Evolutionary conservation across 495 filamentous ascomycete species (phyloP).

Genomic region (Talaromyces thailandensis): DNA sequence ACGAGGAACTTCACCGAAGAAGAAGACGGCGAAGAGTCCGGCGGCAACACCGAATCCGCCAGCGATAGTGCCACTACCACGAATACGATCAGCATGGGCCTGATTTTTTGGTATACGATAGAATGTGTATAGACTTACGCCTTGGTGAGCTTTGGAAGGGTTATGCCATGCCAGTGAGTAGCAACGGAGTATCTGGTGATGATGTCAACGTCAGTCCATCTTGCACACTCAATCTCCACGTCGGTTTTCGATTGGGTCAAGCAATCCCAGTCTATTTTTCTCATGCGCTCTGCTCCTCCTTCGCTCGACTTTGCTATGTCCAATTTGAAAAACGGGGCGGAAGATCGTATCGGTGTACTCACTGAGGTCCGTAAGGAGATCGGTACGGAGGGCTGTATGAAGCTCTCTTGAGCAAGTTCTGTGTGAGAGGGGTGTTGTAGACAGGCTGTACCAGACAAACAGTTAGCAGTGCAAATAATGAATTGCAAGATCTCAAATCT

Average conservation of each 20-base stretch:
- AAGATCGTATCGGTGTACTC: conserved; percentile 14
- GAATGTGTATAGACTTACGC: conserved; percentile 45
- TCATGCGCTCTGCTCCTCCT: neutral
- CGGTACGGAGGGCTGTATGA: conserved; percentile 28
- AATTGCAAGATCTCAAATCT: neutral
- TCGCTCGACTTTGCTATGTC: neutral
- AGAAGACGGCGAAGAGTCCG: conserved; percentile 57
- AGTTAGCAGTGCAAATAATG: neutral
- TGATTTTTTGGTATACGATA: too few species aligned
- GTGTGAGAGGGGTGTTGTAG: neutral
- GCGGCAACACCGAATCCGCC: conserved; percentile 51
- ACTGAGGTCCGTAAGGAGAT: conserved; percentile 35
- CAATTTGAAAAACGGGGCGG: neutral
- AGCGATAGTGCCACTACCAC: conserved; percentile 41
- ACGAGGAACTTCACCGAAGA: conserved; percentile 62
- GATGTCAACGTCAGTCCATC: conserved; percentile 3
- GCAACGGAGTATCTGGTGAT: conserved; percentile 41
- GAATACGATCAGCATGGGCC: neutral
- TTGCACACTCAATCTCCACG: neutral
- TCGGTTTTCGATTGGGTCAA: neutral
- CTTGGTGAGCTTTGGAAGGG: conserved; percentile 28
- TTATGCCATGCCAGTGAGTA: conserved; percentile 43
- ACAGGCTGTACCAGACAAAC: neutral
- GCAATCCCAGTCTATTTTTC: neutral
- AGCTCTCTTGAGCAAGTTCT: conserved; percentile 26